Evolutionary conservation across 2,329 filamentous ascomycete genomes (phyloP), one percentile per base, ranked within the genome.

Genomic region (Pezicula radicicola): DNA sequence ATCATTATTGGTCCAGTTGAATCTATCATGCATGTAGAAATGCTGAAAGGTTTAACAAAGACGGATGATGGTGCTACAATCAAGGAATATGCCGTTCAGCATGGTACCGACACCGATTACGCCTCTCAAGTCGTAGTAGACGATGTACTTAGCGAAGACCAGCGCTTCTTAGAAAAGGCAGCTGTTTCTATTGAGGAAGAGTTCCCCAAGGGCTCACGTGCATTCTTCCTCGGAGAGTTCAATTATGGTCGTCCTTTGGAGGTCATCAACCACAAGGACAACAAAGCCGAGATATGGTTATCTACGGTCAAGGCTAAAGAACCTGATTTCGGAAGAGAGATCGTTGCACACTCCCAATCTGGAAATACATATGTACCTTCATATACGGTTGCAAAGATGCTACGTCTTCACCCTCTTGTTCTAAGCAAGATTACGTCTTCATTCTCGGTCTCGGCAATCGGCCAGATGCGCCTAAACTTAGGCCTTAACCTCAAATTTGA

Each of bases 401-500:
- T 99, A 10, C 80, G 83, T 4, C 76, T 99, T 55, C 92, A 96
- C 59, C 88, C 92, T 7, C 77, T 99, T 46, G 88, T 94, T 2
- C 76, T 99, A 30, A 96, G 92, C 70, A 99, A 96, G 77, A 89
- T 99, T 63, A 97, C 94, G 0, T 96, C 94, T 2, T 92, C 93
- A 0, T 97, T 96, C 69, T 88, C 87, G 50, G 89, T 99, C 52
- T 83, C 84, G 16, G 84, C 93, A 4, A 90, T 90, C 52, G 91
- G 89, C 25, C 76, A 91, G 53, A 59, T 60, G 19, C 88, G 89
- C 62, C 79, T 96, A 56, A 99, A 99, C 63, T 75, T 99, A 21
- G 94, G 94, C 0, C 77, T 99, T 55, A 99, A 99, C 65, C 79
- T 99, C 60, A 99, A 99, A 69, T 99, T 99, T 54, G 94, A 99